These are phyloP conservation scores for Hordeum vulgare DNA, from an alignment of 176 grass and related monocot genomes.

Conservation along the genomic window DNA sequence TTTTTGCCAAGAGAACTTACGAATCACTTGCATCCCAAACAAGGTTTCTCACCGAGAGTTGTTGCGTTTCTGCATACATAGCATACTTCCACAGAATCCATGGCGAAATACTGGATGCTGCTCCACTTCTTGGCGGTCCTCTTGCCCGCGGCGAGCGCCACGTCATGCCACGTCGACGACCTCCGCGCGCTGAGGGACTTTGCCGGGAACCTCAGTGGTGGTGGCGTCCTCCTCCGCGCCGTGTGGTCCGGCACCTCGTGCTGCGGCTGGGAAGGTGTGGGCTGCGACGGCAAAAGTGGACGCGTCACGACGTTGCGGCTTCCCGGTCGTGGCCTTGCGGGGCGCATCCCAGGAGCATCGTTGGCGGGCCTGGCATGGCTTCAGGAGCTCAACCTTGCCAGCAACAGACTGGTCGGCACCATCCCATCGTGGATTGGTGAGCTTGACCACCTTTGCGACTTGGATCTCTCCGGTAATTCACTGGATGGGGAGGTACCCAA, in stretches of 20 bases:
- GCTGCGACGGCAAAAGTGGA: background rate
- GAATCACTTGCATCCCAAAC: background rate
- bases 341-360: background rate
- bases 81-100: background rate
- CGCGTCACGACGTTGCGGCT: background rate
- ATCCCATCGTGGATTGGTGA: background rate
- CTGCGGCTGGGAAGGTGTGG: background rate
- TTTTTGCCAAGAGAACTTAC: background rate
- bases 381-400: background rate
- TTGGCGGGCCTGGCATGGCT: background rate
- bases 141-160: background rate
- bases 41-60: background rate
- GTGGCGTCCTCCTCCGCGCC: background rate
- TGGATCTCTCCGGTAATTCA: background rate
- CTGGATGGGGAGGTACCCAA: background rate
- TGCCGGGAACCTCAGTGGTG: background rate
- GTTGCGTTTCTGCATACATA: background rate
- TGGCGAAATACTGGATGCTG: background rate
- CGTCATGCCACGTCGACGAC: background rate
- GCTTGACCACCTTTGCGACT: background rate
- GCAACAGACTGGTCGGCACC: background rate
- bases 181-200: background rate
- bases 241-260: background rate
- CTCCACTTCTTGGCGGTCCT: background rate
- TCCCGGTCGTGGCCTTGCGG: background rate